Evolutionary conservation across 306 rosid genomes (phyloP).

Genomic region (Cicer cuneatum): DNA sequence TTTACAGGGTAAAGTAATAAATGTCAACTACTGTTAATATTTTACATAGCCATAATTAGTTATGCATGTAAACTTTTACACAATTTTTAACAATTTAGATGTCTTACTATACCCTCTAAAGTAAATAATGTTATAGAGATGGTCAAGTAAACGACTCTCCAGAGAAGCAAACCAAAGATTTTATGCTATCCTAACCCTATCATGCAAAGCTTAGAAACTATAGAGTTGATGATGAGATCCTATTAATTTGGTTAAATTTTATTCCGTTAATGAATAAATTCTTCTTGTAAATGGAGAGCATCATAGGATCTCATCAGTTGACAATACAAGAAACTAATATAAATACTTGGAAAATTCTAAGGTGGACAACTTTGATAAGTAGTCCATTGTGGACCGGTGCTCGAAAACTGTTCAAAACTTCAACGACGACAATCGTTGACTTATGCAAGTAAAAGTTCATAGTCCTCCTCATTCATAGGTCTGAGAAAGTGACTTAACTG

Average conservation of each 20-base stretch:
- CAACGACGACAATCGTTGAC: too few relatives aligned
- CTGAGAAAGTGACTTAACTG: too few relatives aligned
- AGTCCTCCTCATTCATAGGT: too few relatives aligned
- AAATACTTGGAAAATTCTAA: background rate
- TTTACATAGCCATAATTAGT: background rate
- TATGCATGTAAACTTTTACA: background rate
- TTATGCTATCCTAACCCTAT: constrained; percentile 1
- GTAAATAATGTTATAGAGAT: background rate
- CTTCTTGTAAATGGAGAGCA: too few relatives aligned
- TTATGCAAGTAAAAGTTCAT: too few relatives aligned
- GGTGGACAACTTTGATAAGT: too few relatives aligned
- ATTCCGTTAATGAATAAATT: too few relatives aligned
- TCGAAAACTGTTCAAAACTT: too few relatives aligned
- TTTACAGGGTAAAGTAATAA: background rate
- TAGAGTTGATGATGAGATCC: background rate
- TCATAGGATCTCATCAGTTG: background rate
- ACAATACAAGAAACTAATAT: constrained; percentile 8
- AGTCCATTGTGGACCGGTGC: too few relatives aligned
- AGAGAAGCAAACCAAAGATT: background rate
- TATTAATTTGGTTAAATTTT: too few relatives aligned
- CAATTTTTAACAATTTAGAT: background rate
- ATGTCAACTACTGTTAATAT: background rate
- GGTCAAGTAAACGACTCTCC: constrained; percentile 2
- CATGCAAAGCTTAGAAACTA: constrained; percentile 20
- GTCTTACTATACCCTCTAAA: constrained; percentile 10